Evolutionary conservation across 768 basidiomycete genomes (phyloP).

Genomic region (Suillus bovinus): DNA sequence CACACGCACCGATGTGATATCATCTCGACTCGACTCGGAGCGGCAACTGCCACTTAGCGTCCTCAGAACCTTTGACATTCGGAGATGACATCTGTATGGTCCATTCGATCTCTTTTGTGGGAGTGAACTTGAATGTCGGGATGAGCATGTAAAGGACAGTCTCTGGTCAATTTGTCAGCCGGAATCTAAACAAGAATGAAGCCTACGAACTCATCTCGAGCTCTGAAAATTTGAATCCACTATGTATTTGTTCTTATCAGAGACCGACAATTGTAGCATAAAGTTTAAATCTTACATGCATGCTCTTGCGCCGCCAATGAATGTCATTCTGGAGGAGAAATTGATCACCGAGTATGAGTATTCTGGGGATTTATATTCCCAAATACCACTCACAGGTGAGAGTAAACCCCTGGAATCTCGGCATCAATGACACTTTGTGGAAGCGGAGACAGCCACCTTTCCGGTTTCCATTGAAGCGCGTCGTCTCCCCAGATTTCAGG

Average conservation of each 20-base stretch:
- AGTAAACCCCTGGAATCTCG: constrained; percentile 45
- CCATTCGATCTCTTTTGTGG: constrained; percentile 14
- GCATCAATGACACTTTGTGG: constrained; percentile 39
- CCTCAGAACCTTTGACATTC: constrained; percentile 8
- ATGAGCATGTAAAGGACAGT: constrained; percentile 5
- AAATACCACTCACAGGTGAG: constrained; percentile 36
- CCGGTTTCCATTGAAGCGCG: constrained; percentile 51
- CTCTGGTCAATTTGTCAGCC: constrained; percentile 3
- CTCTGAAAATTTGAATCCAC: constrained; percentile 47
- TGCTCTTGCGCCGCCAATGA: constrained; percentile 46
- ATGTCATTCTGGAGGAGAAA: constrained; percentile 40
- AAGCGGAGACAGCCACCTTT: constrained; percentile 46
- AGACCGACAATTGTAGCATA: constrained; percentile 46
- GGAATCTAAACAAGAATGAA: not conserved
- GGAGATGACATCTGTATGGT: constrained; percentile 11
- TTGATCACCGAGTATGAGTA: not conserved
- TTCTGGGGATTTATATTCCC: not conserved
- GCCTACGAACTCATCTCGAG: constrained; percentile 48
- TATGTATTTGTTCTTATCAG: constrained; percentile 2
- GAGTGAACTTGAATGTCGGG: constrained; percentile 12
- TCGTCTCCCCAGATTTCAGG: constrained; percentile 49
- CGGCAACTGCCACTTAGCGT: constrained; percentile 5
- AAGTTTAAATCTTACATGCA: constrained; percentile 38
- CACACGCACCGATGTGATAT: not conserved
- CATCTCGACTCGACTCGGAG: constrained; percentile 11